Evolutionary conservation across 768 basidiomycete genomes (phyloP).

Genomic region (Cytidiella melzeri): DNA sequence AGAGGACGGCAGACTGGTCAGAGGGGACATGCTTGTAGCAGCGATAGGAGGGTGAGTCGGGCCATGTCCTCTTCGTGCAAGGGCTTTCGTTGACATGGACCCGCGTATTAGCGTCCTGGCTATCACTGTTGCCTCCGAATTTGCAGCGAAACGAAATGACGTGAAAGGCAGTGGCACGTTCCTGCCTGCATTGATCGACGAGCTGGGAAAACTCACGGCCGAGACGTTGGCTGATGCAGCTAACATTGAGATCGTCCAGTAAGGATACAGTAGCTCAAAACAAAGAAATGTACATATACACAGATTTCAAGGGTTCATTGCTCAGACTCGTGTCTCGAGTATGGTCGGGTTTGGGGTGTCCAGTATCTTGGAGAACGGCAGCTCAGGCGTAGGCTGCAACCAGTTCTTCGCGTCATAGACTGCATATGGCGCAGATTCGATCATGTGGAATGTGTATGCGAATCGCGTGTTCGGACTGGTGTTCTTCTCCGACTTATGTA

Average conservation of each 20-base stretch:
- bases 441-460: slow-evolving; percentile 97
- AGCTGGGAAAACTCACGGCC: slow-evolving; percentile 40
- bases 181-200: slow-evolving; percentile 59
- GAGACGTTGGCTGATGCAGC: slow-evolving; percentile 27
- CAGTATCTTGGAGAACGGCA: slow-evolving; percentile 74
- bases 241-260: slow-evolving; percentile 20
- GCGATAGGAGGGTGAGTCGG: slow-evolving; percentile 67
- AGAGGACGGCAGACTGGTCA: slow-evolving; percentile 44
- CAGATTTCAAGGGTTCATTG: neutral
- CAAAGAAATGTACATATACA: slow-evolving; percentile 4
- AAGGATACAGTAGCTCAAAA: neutral
- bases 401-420: slow-evolving; percentile 89
- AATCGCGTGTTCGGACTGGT: slow-evolving; percentile 72
- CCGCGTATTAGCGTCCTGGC: slow-evolving; percentile 41
- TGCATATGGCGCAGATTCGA: slow-evolving; percentile 66
- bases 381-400: slow-evolving; percentile 80
- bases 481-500: slow-evolving; percentile 91
- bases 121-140: slow-evolving; percentile 55
- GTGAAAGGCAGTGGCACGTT: slow-evolving; percentile 63
- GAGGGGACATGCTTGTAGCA: slow-evolving; percentile 71
- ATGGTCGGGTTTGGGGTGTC: slow-evolving; percentile 23
- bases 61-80: neutral
- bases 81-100: neutral
- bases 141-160: slow-evolving; percentile 43
- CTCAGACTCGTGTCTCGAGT: slow-evolving; percentile 4